Evolutionary conservation across 257 asterid species (phyloP).

Genomic region (Lithospermum erythrorhizon): DNA sequence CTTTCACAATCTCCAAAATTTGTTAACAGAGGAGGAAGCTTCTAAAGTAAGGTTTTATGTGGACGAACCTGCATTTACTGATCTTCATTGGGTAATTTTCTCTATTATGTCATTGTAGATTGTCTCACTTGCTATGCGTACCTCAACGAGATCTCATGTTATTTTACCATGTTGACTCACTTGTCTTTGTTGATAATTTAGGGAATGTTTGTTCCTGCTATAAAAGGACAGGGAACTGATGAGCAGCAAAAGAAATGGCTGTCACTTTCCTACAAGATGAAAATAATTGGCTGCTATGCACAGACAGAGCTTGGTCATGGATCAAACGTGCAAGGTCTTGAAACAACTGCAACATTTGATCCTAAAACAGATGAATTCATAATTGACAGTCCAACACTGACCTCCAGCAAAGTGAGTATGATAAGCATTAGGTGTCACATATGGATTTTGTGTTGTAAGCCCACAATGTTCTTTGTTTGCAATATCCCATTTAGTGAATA

Average conservation of each 20-base stretch:
- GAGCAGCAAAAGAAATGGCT: constrained; percentile 88
- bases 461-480: no score
- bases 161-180: constrained; percentile 11
- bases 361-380: constrained; percentile 82
- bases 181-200: constrained; percentile 18
- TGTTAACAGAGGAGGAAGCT: constrained; percentile 80
- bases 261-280: constrained; percentile 89
- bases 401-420: constrained; percentile 85
- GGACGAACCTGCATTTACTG: constrained; percentile 92
- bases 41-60: constrained; percentile 52
- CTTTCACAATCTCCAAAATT: constrained; percentile 7
- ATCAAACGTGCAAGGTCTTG: constrained; percentile 97
- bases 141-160: neutral
- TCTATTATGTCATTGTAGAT: neutral
- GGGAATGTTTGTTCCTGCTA: constrained; percentile 96
- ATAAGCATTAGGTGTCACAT: neutral
- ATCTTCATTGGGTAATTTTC: constrained; percentile 88
- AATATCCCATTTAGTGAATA: constrained; percentile 7
- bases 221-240: constrained; percentile 92
- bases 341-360: constrained; percentile 97
- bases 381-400: constrained; percentile 90
- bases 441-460: neutral
- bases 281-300: constrained; percentile 97
- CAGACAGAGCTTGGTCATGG: constrained; percentile 99
- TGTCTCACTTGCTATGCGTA: neutral